Base-by-base conservation (phyloP, 805 yeast species). In the Priceomyces melissophilus region DNA sequence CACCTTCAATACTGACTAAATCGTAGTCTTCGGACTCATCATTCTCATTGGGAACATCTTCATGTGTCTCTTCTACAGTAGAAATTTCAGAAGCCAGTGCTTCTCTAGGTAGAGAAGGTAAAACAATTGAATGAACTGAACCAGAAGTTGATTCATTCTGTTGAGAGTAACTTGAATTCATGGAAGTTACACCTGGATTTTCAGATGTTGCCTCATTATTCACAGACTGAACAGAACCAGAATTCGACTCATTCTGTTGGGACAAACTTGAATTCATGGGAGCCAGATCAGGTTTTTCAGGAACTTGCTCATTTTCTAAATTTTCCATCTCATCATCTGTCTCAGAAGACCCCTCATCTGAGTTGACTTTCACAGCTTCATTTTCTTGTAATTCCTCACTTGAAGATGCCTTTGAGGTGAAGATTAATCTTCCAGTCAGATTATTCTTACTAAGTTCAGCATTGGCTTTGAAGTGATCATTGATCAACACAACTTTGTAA, bases 51-150 rank as follows among this genome's bases (percentile, higher is more conserved):
- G 29, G 27, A 10, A 44, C 25, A n/a, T 37, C 44, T 9, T 61
- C 60, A 53, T 57, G 60, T 13, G 48, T 20, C 38, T 49, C 51
- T 40, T 52, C 55, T 15, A 58, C 53, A n/a, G 47, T 29, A 33
- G 43, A 44, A 17, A 35, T 29, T 32, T 35, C 46, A 12, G 49
- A 48, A 26, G 33, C 47, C 5, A 42, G 29, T 23, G 45, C 30
- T 40, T 63, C 67, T 37, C 45, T 61, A 5, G 64, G 64, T 40
- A 62, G 52, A 3, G 55, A 36, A 9, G 69, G 68, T 34, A 61
- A 50, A 10, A 63, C 55, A 44, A 63, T 58, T 1, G 66, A 60
- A 36, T 53, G 60, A 9, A 45, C 43, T 3, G 65, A 58, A 8
- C 54, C 56, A 23, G 46, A 32, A 12, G 9, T 25, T 3, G 32